Base-by-base conservation (phyloP, 495 filamentous ascomycete species). In the Aspergillus sparsus region DNA sequence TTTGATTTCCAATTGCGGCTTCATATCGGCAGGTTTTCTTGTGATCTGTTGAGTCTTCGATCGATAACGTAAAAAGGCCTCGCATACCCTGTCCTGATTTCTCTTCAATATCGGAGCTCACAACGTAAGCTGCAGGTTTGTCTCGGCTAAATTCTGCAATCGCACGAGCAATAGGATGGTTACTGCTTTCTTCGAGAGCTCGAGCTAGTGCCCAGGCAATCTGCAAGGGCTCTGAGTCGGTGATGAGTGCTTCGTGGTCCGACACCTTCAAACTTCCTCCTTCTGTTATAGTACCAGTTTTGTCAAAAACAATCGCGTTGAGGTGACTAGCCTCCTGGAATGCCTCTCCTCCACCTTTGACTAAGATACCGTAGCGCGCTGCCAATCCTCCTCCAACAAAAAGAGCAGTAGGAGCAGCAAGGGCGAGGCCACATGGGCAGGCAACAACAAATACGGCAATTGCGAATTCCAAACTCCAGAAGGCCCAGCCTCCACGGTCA, bases 391-490 rank as follows among this genome's bases (percentile, higher is more conserved):
- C 85, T 6, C 93, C 94, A 35, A 97, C 94, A 67, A 95, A 96
- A 33, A 98, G 82, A 2, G 93, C 93, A 0, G 94, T 97, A 13
- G 93, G 93, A 3, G 94, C 92, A 57, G 93, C 93, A 31, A 98
- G 86, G 2, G 88, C 93, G 49, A 98, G 84, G 16, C 93, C 94
- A 64, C 93, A 98, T 11, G 93, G 93, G 70, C 93, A 98, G 6
- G 93, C 93, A 37, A 97, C 87, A 35, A 98, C 91, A 72, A 97
- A 97, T 3, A 97, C 93, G 5, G 94, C 85, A 61, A 97, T 97
- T 0, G 93, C 90, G 68, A 98, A 98, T 54, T 93, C 86, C 39
- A 98, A 77, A 16, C 90, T 89, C 84, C 92, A 98, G 15, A 90
- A 87, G 0, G 88, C 80, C 91, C 92, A 96, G 12, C 90, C 89